These are phyloP conservation scores for Pleurotus ostreatus DNA, from an alignment of 768 basidiomycete genomes.

Conservation along the genomic window DNA sequence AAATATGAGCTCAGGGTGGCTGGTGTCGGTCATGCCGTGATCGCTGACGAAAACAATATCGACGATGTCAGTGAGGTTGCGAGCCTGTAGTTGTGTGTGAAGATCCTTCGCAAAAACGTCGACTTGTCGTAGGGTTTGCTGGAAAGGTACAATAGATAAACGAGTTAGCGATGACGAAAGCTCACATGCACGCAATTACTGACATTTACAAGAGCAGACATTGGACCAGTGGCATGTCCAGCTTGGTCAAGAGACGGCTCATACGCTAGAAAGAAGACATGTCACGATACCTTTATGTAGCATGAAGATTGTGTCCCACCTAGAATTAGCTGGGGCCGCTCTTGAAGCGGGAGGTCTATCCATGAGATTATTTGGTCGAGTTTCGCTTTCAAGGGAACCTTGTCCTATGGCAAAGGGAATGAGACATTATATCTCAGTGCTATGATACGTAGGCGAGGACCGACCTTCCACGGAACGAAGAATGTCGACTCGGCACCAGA, in stretches of 20 bases:
- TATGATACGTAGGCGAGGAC: slow-evolving; percentile 10
- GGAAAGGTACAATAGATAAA: background rate
- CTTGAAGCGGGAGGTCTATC: slow-evolving; percentile 72
- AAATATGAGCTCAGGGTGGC: slow-evolving; percentile 67
- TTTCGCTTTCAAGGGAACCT: slow-evolving; percentile 65
- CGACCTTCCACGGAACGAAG: slow-evolving; percentile 74
- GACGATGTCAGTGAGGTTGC: slow-evolving; percentile 80
- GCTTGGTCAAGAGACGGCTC: slow-evolving; percentile 87
- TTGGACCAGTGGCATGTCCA: slow-evolving; percentile 69
- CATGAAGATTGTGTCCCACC: slow-evolving; percentile 31
- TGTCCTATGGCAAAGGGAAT: slow-evolving; percentile 34
- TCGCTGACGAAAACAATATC: slow-evolving; percentile 90
- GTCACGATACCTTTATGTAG: background rate
- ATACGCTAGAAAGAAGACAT: slow-evolving; percentile 45
- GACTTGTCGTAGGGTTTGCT: slow-evolving; percentile 64
- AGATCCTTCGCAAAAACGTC: slow-evolving; percentile 75
- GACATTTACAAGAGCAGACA: slow-evolving; percentile 68
- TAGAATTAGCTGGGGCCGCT: slow-evolving; percentile 75
- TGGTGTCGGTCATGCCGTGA: slow-evolving; percentile 92
- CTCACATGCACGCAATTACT: slow-evolving; percentile 17
- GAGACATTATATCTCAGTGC: slow-evolving; percentile 6
- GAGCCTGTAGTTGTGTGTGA: slow-evolving; percentile 53
- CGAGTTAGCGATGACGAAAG: slow-evolving; percentile 3
- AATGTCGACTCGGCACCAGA: slow-evolving; percentile 68
- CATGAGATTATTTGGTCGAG: slow-evolving; percentile 74